Evolutionary conservation across 345 rosid species (phyloP), one percentile per base, ranked within the genome.

Genomic region (Rhodamnia rubescens): DNA sequence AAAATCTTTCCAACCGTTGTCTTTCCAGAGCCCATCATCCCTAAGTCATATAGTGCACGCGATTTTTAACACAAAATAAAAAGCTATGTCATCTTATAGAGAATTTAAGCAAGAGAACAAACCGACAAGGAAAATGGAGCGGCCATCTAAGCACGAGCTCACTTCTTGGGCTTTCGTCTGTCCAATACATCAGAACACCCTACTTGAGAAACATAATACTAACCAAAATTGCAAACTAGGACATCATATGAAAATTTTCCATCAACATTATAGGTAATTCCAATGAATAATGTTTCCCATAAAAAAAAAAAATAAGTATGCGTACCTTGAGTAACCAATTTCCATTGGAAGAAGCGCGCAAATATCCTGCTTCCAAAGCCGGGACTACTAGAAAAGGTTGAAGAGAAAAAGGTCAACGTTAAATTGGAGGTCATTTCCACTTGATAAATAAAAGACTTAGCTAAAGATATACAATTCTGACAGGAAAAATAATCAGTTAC

Each of bases 11-110:
- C 94, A 1, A 90, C 92, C 3, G 94, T 90, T 22, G 92, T 87
- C 88, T 92, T 92, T 59, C 94, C 94, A 9, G 92, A 90, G 11
- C 94, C 94, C 94, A 92, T 92, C 92, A 92, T 88, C 86, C 94
- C 94, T 90, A 85, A 42, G 85, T 81, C 52, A 82, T 69, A 8
- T 59, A 84, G 26, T 13, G 81, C 29, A 29, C 14, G 12, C n/a
- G 27, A 82, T 82, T 55, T 32, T 54, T 78, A 84, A 81, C 84
- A 57, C 74, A 75, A 54, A 74, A 69, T 32, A 15, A 85, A 83
- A 80, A 61, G 78, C 7, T 12, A 20, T 57, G 44, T 9, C 40
- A 36, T 83, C 18, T 74, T 50, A 50, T 36, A 32, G 29, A 58
- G 53, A 59, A 57, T 69, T 84, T 82, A 40, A 22, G 82, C 75